Percentiles rank a stretch among this genome's conserved stretches.
Evolutionary conservation across 2,329 filamentous ascomycete species (phyloP).

Genomic region (Thielaviopsis cerberus): DNA sequence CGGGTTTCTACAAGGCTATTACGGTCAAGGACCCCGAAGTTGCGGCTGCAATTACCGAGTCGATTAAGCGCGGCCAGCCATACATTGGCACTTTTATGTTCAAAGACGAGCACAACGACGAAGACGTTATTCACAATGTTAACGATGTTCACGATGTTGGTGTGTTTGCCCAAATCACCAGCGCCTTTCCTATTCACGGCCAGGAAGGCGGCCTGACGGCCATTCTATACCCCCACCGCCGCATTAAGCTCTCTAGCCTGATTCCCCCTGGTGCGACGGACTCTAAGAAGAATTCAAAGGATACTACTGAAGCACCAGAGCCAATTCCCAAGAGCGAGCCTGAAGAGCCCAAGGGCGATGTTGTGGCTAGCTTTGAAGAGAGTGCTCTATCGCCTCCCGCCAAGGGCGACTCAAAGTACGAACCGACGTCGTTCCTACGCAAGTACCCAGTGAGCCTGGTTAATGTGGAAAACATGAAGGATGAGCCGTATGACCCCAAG

Average conservation of each 20-base stretch:
- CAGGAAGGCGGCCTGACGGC: slow-evolving; percentile 75
- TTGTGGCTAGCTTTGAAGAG: slow-evolving; percentile 95
- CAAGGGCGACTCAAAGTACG: slow-evolving; percentile 41
- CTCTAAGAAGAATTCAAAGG: slow-evolving; percentile 33
- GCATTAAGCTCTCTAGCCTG: slow-evolving; percentile 75
- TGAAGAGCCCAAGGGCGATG: slow-evolving; percentile 70
- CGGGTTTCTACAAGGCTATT: slow-evolving; percentile 96
- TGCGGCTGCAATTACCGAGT: slow-evolving; percentile 78
- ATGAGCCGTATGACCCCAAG: slow-evolving; percentile 80
- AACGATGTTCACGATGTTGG: slow-evolving; percentile 91
- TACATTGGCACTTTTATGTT: slow-evolving; percentile 95
- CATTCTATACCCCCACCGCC: slow-evolving; percentile 85
- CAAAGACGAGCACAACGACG: slow-evolving; percentile 87
- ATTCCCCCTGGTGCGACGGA: slow-evolving; percentile 45
- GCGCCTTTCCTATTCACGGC: slow-evolving; percentile 76
- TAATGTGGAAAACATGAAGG: slow-evolving; percentile 80
- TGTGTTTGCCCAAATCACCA: slow-evolving; percentile 95
- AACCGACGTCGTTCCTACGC: slow-evolving; percentile 77
- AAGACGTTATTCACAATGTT: slow-evolving; percentile 75
- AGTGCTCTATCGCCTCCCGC: slow-evolving; percentile 40
- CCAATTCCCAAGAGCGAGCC: slow-evolving; percentile 42
- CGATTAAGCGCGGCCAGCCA: slow-evolving; percentile 89
- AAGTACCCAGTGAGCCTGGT: slow-evolving; percentile 87
- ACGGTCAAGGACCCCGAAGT: slow-evolving; percentile 89
- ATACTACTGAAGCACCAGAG: slow-evolving; percentile 35